Conservation (phyloP, 208 protist species). For the Leishmania arabica region DNA sequence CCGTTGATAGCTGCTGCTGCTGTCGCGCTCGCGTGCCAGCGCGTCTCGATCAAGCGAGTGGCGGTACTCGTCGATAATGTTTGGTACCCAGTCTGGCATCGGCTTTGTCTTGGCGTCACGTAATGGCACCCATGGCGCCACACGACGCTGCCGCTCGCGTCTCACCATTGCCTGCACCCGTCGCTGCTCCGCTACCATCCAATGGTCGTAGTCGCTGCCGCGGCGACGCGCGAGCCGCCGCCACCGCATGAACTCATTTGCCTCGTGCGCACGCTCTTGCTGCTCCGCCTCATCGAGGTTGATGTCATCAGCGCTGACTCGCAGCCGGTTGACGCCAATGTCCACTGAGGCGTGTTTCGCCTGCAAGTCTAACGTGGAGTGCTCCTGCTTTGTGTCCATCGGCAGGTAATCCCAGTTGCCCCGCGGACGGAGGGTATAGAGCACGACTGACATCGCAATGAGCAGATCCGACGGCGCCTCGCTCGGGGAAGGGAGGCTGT, state of each 20-base stretch:
- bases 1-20: constrained; percentile 50
- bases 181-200: constrained; percentile 79
- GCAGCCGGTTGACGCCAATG: constrained; percentile 78
- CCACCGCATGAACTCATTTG: constrained; percentile 78
- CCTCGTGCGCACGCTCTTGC: constrained; percentile 40
- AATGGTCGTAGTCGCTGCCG: constrained; percentile 76
- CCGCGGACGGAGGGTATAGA: constrained; percentile 70
- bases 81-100: constrained; percentile 78
- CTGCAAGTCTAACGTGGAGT: constrained; percentile 53
- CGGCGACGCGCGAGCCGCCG: constrained; percentile 46
- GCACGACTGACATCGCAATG: constrained; percentile 63
- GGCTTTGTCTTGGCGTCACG: constrained; percentile 23
- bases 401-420: constrained; percentile 91
- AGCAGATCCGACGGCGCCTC: constrained; percentile 55
- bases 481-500: constrained; percentile 38
- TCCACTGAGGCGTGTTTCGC: constrained; percentile 51
- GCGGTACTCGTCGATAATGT: constrained; percentile 92
- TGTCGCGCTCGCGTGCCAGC: constrained; percentile 62
- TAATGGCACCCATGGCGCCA: constrained; percentile 47
- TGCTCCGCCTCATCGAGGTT: constrained; percentile 88
- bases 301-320: constrained; percentile 46
- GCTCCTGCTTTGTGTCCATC: constrained; percentile 22
- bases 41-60: constrained; percentile 75
- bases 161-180: constrained; percentile 60
- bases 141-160: constrained; percentile 35